A percentile compares a stretch with the other conserved stretches of the same genome.
Conservation (phyloP, 2,329 filamentous ascomycete genomes). For the Colletotrichum tabaci region DNA sequence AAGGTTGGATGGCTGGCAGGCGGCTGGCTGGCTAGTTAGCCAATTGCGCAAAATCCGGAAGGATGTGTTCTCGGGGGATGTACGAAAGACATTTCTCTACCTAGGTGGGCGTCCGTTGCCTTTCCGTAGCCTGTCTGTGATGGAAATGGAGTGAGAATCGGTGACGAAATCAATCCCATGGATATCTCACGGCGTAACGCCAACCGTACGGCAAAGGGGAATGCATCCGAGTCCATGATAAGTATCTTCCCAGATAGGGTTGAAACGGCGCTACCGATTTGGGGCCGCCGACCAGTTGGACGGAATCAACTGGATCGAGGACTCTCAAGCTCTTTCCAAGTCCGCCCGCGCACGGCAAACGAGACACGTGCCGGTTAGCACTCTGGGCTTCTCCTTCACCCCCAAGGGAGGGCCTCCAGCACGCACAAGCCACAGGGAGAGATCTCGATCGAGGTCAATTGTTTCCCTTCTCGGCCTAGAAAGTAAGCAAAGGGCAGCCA, state of each 20-base stretch:
- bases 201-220: conserved; percentile 1
- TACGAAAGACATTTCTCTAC: neutral
- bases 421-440: conserved; percentile 32
- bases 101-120: neutral
- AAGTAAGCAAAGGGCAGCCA: conserved; percentile 27
- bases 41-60: neutral
- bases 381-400: neutral
- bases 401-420: neutral
- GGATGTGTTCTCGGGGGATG: neutral
- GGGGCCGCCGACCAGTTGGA: conserved; percentile 4
- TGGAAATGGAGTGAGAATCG: neutral
- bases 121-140: neutral
- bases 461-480: conserved; percentile 33
- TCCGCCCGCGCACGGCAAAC: neutral
- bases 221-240: neutral
- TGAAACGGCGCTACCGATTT: conserved; percentile 1
- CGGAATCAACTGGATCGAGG: conserved; percentile 2
- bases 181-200: neutral
- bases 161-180: neutral
- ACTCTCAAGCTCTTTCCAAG: neutral
- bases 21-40: too few relatives aligned
- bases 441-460: conserved; percentile 40
- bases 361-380: conserved; percentile 20
- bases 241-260: neutral
- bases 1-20: neutral